These are phyloP conservation scores for Nemophila menziesii DNA, from an alignment of 257 asterid species.

Conservation along the genomic window DNA sequence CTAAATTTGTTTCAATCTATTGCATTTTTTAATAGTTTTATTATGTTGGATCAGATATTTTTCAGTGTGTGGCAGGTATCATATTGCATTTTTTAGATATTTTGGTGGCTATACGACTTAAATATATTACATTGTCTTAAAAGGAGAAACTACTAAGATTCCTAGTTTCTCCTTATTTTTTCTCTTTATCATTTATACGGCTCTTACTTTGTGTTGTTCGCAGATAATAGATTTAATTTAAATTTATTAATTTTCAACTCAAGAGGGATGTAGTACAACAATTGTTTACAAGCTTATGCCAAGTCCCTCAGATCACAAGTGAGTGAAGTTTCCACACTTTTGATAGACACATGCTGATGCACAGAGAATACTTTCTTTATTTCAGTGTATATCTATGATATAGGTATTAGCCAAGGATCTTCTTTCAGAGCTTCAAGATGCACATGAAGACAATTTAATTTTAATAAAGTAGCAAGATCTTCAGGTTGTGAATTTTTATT, in stretches of 20 bases:
- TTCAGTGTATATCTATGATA: no score
- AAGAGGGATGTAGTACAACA: constrained; percentile 82
- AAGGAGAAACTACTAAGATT: constrained; percentile 98
- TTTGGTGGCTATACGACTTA: constrained; percentile 83
- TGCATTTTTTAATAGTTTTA: no score
- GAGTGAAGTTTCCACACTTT: constrained; percentile 30
- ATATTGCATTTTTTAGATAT: constrained; percentile 91
- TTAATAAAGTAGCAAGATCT: no score
- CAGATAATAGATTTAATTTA: constrained; percentile 1
- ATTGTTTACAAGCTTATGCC: constrained; percentile 92
- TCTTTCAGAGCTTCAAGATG: no score
- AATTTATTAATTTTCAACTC: constrained; percentile 39
- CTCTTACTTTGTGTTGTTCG: neutral
- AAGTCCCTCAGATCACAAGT: constrained; percentile 99
- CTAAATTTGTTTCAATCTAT: constrained; percentile 1
- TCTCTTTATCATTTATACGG: neutral
- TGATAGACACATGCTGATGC: no score
- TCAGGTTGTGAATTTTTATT: no score
- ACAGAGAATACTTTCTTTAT: no score
- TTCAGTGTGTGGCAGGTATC: constrained; percentile 83
- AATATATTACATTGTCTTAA: constrained; percentile 87
- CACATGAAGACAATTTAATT: no score
- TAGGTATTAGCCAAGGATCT: no score
- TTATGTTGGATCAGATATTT: constrained; percentile 47
- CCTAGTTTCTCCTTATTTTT: neutral